A percentile compares a stretch with the other conserved stretches of the same genome.
Conservation (phyloP, 371 early-diverging fungal species). For the Zychaea mexicana region DNA sequence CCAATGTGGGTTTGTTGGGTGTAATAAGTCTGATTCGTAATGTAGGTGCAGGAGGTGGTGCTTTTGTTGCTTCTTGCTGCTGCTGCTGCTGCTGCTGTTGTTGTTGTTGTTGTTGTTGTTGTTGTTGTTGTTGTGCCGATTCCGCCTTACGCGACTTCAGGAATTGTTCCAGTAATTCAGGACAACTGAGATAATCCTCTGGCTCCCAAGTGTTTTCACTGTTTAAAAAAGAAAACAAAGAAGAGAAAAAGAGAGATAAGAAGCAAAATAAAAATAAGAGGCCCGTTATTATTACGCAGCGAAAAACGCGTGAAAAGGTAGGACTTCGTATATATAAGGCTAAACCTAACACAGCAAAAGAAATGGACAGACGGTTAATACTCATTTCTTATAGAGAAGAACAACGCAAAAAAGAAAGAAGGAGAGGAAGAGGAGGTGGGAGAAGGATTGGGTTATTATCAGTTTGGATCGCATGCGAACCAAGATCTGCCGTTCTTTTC, state of each 20-base stretch:
- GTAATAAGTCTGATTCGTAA: background rate
- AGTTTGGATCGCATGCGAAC: too few species aligned
- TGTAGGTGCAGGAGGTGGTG: background rate
- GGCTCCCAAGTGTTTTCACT: constrained; percentile 30
- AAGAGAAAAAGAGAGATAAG: background rate
- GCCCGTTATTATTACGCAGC: background rate
- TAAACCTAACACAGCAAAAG: background rate
- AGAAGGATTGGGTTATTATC: background rate
- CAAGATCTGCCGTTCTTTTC: background rate
- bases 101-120: too few species aligned
- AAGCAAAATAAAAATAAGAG: background rate
- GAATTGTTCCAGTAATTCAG: constrained; percentile 12
- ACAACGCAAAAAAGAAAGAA: background rate
- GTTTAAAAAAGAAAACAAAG: background rate
- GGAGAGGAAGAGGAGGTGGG: background rate
- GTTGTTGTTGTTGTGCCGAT: too few species aligned
- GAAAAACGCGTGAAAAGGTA: background rate
- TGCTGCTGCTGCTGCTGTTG: too few species aligned
- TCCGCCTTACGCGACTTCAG: background rate
- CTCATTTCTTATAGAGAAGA: background rate
- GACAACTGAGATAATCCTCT: constrained; percentile 20
- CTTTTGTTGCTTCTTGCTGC: background rate
- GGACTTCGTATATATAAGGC: background rate
- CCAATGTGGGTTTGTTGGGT: too few species aligned
- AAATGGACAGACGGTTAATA: too few species aligned